Evolutionary conservation across 129 eudicot genomes (phyloP), one percentile per base, ranked within the genome.

Genomic region (Ambrosia artemisiifolia): DNA sequence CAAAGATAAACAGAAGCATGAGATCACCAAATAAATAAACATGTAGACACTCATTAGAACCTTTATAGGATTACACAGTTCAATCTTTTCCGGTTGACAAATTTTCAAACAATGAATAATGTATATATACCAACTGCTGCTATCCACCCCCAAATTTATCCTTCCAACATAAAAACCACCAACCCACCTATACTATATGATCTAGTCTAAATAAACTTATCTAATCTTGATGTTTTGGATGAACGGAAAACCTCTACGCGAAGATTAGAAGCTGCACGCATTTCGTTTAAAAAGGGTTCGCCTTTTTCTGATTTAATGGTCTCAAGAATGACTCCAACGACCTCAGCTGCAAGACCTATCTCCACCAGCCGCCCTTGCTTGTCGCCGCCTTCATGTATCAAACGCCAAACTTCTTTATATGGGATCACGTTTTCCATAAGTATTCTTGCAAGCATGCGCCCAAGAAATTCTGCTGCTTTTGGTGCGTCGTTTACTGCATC

Each of bases 401-500:
- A 75, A 3, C 81, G 80, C 77, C 91, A 91, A 1, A 85, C 75
- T 50, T 87, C 88, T 38, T 70, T 55, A 62, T 87, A 75, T 0
- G 96, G 81, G 8, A 89, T 49, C 34, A 82, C 88, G 24, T 85
- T 82, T 70, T 83, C 95, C n/a, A 85, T 1, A 0, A 92, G 60
- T 19, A 87, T 51, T 32, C 57, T 82, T 10, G 78, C 95, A 68
- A 92, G 71, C 2, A 89, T 74, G 3, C 85, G 75, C 5, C 98
- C 98, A 18, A 92, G 96, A 78, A 71, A 92, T 20, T 92, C 96
- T 7, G 89, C 82, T 60, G 98, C 96, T 85, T 69, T 92, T 7
- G 98, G 98, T 46, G 96, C 96, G 76, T 95, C 99, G 5, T 74
- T 91, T 3, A 88, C 87, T 2, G 96, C 87, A 43, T 95, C 99